A percentile compares a stretch with the other conserved stretches of the same genome.
These are phyloP conservation scores for Bryoerythrophyllum caledonicum DNA, from an alignment of 225 moss, liverwort and hornwort species.

Conservation along the genomic window DNA sequence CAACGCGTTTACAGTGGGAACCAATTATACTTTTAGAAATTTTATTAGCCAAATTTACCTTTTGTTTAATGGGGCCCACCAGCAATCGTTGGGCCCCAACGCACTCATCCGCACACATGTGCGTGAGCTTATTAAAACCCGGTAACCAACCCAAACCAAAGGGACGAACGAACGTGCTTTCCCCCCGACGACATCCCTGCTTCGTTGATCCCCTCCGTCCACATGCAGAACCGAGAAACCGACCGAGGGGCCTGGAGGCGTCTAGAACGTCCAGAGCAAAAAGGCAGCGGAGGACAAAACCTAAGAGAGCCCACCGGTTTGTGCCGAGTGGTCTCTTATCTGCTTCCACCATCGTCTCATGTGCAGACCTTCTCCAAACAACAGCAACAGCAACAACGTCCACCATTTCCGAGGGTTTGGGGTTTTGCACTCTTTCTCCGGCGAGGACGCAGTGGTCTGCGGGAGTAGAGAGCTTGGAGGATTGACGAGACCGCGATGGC, in stretches of 20 bases:
- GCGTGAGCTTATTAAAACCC: too few species aligned
- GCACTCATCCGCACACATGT: too few species aligned
- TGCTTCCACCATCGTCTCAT: not conserved
- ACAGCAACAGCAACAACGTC: not conserved
- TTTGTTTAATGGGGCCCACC: too few species aligned
- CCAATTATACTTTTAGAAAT: too few species aligned
- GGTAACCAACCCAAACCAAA: too few species aligned
- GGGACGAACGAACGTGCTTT: too few species aligned
- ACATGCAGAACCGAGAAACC: not conserved
- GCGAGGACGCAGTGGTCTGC: too few species aligned
- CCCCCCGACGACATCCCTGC: not conserved
- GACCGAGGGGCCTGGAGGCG: constrained; percentile 19
- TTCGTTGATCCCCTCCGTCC: not conserved
- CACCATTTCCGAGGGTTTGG: not conserved
- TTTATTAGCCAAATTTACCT: too few species aligned
- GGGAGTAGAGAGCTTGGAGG: not conserved
- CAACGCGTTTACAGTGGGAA: too few species aligned
- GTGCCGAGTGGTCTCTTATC: constrained; percentile 30
- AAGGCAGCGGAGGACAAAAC: constrained; percentile 1
- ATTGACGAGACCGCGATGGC: constrained; percentile 19
- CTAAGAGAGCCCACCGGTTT: not conserved
- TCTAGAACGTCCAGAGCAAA: constrained; percentile 37
- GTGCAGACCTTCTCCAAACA: not conserved
- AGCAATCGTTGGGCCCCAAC: too few species aligned
- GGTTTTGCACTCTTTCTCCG: constrained; percentile 3